Evolutionary conservation across 2,329 filamentous ascomycete genomes (phyloP).

Genomic region (Aureobasidium lini): DNA sequence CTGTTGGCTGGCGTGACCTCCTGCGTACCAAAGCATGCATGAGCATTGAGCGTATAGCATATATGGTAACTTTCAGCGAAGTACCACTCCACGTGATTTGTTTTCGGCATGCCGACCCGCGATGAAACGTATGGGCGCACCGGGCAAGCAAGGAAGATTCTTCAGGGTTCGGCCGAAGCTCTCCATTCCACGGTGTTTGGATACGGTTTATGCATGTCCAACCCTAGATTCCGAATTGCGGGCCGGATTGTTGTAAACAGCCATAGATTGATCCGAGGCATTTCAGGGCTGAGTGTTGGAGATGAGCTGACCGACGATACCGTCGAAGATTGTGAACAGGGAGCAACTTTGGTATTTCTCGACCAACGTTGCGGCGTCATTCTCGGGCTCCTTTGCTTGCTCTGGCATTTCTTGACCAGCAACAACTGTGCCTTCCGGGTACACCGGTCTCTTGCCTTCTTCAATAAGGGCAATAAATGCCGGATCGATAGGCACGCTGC

Average conservation of each 20-base stretch:
- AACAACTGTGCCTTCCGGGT: conserved; percentile 60
- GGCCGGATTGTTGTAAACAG: background rate
- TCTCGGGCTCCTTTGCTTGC: conserved; percentile 17
- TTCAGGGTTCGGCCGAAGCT: background rate
- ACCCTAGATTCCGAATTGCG: background rate
- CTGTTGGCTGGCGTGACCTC: no score
- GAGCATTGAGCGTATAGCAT: no score
- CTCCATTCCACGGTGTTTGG: background rate
- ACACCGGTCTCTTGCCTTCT: conserved; percentile 57
- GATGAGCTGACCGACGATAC: conserved; percentile 41
- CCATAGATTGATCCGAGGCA: background rate
- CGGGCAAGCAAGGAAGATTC: background rate
- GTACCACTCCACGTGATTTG: no score
- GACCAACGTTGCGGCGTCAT: conserved; percentile 46
- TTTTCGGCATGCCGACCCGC: background rate
- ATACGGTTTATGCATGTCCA: background rate
- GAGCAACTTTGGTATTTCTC: conserved; percentile 69
- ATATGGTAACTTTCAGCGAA: no score
- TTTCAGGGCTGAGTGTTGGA: conserved; percentile 3
- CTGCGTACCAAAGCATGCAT: no score
- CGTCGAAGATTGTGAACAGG: conserved; percentile 59
- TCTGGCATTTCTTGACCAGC: conserved; percentile 44
- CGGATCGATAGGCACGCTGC: conserved; percentile 83
- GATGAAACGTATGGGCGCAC: background rate
- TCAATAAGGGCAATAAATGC: conserved; percentile 86